These are phyloP conservation scores for Ambispora gerdemannii DNA, from an alignment of 192 early-diverging fungal genomes.

Conservation along the genomic window DNA sequence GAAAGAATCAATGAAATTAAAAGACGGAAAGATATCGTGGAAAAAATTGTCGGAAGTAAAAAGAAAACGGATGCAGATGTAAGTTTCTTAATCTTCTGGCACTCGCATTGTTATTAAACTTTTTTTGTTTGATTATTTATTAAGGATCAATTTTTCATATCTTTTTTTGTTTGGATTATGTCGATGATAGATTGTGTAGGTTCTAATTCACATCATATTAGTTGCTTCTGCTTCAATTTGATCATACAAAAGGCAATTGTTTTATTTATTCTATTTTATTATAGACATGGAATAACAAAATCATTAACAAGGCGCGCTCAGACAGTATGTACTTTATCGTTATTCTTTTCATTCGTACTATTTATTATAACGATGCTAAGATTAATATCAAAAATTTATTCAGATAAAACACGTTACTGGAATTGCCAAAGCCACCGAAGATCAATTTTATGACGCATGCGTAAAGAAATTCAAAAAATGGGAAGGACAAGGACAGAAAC, in stretches of 20 bases:
- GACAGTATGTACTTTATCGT: constrained; percentile 13
- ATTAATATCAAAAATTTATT: background rate
- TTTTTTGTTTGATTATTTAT: background rate
- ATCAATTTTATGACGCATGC: constrained; percentile 59
- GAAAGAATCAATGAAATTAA: constrained; percentile 85
- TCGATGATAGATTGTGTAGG: constrained; percentile 22
- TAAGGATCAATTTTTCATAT: too few relatives aligned
- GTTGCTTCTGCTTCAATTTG: too few relatives aligned
- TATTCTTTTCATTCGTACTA: background rate
- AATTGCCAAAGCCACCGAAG: constrained; percentile 50
- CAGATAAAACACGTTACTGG: constrained; percentile 65
- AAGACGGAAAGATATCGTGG: constrained; percentile 80
- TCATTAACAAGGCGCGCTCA: constrained; percentile 61
- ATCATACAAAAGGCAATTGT: too few relatives aligned
- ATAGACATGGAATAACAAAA: constrained; percentile 77
- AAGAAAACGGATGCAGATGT: constrained; percentile 66
- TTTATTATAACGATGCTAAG: background rate
- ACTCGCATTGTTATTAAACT: too few relatives aligned
- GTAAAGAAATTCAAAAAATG: constrained; percentile 54
- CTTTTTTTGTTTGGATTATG: too few relatives aligned
- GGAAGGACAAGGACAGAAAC: constrained; percentile 47
- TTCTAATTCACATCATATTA: too few relatives aligned
- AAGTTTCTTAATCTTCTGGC: constrained; percentile 37
- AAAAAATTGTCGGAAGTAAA: constrained; percentile 76
- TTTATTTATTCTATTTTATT: too few relatives aligned